Evolutionary conservation across 202 grass and related monocot genomes (phyloP).

Genomic region (Cymbopogon flexuosus): DNA sequence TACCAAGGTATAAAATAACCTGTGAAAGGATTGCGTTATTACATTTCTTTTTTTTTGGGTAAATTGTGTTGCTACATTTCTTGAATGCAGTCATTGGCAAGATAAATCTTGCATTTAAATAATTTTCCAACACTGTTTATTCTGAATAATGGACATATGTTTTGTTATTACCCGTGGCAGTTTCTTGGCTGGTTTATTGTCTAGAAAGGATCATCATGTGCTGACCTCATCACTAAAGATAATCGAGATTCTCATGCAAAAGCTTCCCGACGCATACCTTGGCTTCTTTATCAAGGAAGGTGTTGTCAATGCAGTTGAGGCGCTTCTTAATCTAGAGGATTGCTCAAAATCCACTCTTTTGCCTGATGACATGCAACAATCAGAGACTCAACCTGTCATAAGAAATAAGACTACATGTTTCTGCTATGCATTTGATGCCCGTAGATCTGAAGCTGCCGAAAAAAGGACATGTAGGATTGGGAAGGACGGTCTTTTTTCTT

Average conservation of each 20-base stretch:
- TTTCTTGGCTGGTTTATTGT: constrained; percentile 91
- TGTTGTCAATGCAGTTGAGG: constrained; percentile 65
- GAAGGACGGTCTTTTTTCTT: constrained; percentile 48
- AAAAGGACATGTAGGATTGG: constrained; percentile 61
- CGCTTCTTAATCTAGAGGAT: constrained; percentile 66
- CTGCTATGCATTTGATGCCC: constrained; percentile 78
- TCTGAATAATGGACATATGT: constrained; percentile 18
- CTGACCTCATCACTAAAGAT: constrained; percentile 69
- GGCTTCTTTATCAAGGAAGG: constrained; percentile 98
- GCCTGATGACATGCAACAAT: constrained; percentile 35
- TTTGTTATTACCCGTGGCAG: constrained; percentile 48
- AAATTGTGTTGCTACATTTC: background rate
- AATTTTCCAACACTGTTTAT: background rate
- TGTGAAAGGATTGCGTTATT: background rate
- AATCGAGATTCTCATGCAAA: constrained; percentile 97
- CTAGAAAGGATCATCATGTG: constrained; percentile 86
- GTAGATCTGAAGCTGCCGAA: constrained; percentile 36
- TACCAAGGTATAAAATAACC: constrained; percentile 66
- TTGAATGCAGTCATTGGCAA: constrained; percentile 4
- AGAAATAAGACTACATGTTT: constrained; percentile 70
- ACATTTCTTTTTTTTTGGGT: background rate
- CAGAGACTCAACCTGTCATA: constrained; percentile 41
- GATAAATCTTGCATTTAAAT: constrained; percentile 9
- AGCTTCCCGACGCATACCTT: constrained; percentile 84
- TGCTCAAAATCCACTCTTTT: constrained; percentile 43